Base-by-base conservation (phyloP, 75 land plant genomes). In the Larix kaempferi region DNA sequence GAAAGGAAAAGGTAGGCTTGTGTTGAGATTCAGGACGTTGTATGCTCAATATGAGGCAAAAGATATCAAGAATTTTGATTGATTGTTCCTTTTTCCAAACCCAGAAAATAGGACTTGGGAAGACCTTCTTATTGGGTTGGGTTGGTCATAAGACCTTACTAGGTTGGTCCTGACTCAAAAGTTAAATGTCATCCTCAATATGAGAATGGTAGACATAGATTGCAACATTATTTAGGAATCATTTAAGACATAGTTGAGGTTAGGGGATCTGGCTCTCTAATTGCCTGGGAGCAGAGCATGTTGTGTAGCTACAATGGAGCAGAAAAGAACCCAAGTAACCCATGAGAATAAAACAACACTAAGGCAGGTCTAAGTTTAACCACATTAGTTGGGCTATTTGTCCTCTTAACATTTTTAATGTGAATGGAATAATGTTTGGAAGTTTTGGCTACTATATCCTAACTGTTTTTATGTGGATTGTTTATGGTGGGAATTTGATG, bases 361-460 rank as follows among this genome's bases (percentile, higher is more conserved):
- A 15, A 33, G 37, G 69, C 69, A 65, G 69, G 69, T 65, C 69
- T 65, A 39, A 65, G 69, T 29, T 65, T 65, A 65, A 65, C 69
- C 69, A 65, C 39, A 65, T 33, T 65, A 65, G 35, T 65, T 65
- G 69, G 69, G 69, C 69, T 37, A 65, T 65, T 65, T 65, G 69
- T 65, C 33, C 69, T 65, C 19, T 65, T n/a, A 65, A 65, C 37
- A 65, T 65, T 15, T 65, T 17, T 65, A 65, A 65, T 37, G 21
- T 44, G 11, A 29, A 29, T 29, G 0, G 33, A 29, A 29, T n/a
- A n/a, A n/a, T n/a, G n/a, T n/a, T n/a, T n/a, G n/a, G n/a, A n/a
- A n/a, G n/a, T n/a, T n/a, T n/a, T n/a, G n/a, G n/a, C n/a, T n/a
- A n/a, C n/a, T n/a, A n/a, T n/a, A n/a, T n/a, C n/a, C n/a, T n/a